These are phyloP conservation scores for Penicillium concentricum DNA, from an alignment of 2,329 filamentous ascomycete species.

Conservation along the genomic window DNA sequence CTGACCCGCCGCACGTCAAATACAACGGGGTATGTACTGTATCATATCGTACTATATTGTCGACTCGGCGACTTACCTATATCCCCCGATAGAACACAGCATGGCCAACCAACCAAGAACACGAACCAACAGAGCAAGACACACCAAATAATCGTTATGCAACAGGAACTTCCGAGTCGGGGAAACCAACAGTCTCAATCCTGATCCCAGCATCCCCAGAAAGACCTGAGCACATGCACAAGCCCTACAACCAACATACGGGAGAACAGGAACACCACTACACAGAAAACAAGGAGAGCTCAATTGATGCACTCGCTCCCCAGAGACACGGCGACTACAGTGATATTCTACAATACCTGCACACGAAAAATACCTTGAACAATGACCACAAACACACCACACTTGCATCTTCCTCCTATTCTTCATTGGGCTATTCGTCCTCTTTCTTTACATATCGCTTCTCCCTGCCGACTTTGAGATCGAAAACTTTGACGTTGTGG, in stretches of 20 bases:
- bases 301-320: background rate
- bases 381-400: background rate
- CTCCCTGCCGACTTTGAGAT: conserved; percentile 13
- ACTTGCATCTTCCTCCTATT: background rate
- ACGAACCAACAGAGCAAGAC: background rate
- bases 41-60: background rate
- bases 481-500: background rate
- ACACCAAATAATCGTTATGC: background rate
- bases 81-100: background rate
- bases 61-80: background rate
- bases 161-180: background rate
- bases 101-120: background rate
- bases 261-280: background rate
- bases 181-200: conserved; percentile 12
- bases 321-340: conserved; percentile 2
- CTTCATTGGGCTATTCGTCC: conserved; percentile 1
- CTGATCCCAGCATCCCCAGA: conserved; percentile 11
- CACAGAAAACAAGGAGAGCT: background rate
- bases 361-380: background rate
- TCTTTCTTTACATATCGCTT: conserved; percentile 15
- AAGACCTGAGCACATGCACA: background rate
- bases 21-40: conserved; percentile 7
- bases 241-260: background rate
- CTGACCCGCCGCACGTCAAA: conserved; percentile 1
- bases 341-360: conserved; percentile 1